phyloP scores from a whole-genome alignment of 257 asterid species.

The Cruciata laevipes region DNA sequence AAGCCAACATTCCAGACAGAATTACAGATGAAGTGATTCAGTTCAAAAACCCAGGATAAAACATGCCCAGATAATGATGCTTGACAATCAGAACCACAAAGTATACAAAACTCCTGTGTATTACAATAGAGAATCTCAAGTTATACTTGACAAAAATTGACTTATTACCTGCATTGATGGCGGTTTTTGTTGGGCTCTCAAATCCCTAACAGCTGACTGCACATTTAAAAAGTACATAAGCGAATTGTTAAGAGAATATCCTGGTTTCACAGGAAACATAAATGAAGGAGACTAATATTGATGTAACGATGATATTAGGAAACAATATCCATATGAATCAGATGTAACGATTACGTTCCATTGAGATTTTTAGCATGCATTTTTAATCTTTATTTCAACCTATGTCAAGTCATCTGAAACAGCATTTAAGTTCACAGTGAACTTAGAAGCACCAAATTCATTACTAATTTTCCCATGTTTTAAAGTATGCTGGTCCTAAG shows the following conservation, averaged over 20 bases:
- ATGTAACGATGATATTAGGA: not conserved
- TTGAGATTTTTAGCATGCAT: not conserved
- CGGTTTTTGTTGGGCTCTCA: conserved; percentile 94
- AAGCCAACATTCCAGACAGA: not conserved
- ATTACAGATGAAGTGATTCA: not conserved
- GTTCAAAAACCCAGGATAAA: not conserved
- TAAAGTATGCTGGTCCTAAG: not conserved
- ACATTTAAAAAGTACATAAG: not conserved
- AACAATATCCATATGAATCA: not conserved
- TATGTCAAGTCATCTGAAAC: not conserved
- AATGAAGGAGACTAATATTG: not conserved
- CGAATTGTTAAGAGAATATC: not conserved
- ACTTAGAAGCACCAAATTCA: not conserved
- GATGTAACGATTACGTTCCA: not conserved
- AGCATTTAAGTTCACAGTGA: not conserved
- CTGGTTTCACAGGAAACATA: not conserved
- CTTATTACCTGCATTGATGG: conserved; percentile 90
- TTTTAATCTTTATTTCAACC: not conserved
- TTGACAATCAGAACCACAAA: not conserved
- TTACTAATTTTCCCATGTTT: not conserved
- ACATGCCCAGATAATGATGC: not conserved
- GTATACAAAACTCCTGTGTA: not conserved
- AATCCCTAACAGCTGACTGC: conserved; percentile 90
- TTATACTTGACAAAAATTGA: not conserved
- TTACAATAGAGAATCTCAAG: not conserved